phyloP scores from a whole-genome alignment of 306 rosid species.

The Acacia melanoxylon region DNA sequence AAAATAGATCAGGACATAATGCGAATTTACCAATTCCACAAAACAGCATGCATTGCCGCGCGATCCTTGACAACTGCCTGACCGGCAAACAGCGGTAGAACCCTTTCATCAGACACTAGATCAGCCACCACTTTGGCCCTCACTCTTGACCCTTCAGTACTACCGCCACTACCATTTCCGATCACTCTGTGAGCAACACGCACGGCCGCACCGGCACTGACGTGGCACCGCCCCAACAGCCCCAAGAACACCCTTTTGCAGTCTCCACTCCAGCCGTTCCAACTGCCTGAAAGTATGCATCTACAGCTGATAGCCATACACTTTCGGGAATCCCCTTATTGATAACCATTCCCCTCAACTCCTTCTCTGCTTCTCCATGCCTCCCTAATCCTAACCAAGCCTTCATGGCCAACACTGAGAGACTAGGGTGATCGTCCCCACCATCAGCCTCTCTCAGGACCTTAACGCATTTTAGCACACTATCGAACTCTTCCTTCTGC shows the following conservation, averaged over 20 bases:
- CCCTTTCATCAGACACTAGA: slow-evolving; percentile 87
- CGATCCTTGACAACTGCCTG: slow-evolving; percentile 65
- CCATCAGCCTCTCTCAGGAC: slow-evolving; percentile 72
- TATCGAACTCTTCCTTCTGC: slow-evolving; percentile 78
- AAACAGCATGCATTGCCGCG: slow-evolving; percentile 76
- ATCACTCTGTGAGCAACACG: slow-evolving; percentile 71
- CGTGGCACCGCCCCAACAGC: slow-evolving; percentile 79
- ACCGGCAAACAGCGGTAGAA: slow-evolving; percentile 68
- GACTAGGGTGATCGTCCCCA: slow-evolving; percentile 82
- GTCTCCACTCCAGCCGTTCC: slow-evolving; percentile 95
- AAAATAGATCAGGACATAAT: slow-evolving; percentile 13
- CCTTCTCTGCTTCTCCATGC: slow-evolving; percentile 81
- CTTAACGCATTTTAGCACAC: slow-evolving; percentile 86
- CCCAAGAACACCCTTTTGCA: slow-evolving; percentile 83
- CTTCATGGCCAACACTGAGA: slow-evolving; percentile 89
- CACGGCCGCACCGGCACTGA: slow-evolving; percentile 84
- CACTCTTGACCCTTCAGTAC: slow-evolving; percentile 55
- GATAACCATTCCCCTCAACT: slow-evolving; percentile 82
- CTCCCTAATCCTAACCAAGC: slow-evolving; percentile 88
- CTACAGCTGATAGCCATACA: slow-evolving; percentile 88
- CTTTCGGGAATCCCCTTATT: slow-evolving; percentile 78
- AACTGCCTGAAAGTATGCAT: slow-evolving; percentile 67
- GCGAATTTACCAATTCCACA: slow-evolving; percentile 85
- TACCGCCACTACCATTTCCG: slow-evolving; percentile 39
- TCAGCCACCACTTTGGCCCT: slow-evolving; percentile 87